Evolutionary conservation across 2,329 filamentous ascomycete species (phyloP).

Genomic region (Kalaharituber pfeilii): DNA sequence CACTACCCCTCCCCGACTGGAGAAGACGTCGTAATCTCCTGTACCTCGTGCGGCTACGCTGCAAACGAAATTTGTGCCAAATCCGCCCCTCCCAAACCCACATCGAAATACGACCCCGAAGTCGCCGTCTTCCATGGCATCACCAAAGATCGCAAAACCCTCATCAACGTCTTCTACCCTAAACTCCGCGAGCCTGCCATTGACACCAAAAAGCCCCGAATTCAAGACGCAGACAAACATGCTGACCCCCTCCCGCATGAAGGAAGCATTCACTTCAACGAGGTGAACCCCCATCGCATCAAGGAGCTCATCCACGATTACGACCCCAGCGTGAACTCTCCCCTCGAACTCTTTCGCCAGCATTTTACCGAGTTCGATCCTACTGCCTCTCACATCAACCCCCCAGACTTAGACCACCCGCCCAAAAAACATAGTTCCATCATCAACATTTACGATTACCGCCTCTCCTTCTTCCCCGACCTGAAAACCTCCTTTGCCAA

Average conservation of each 20-base stretch:
- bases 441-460: conserved; percentile 23
- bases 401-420: background rate
- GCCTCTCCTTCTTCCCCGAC: conserved; percentile 8
- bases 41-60: conserved; percentile 53
- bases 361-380: conserved; percentile 24
- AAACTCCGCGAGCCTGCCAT: conserved; percentile 13
- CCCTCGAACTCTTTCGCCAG: conserved; percentile 36
- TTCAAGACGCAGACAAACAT: background rate
- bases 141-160: conserved; percentile 46
- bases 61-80: conserved; percentile 71
- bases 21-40: conserved; percentile 71
- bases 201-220: background rate
- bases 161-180: conserved; percentile 55
- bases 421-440: conserved; percentile 14
- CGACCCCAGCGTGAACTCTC: conserved; percentile 51
- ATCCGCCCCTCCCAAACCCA: background rate
- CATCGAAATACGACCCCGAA: background rate
- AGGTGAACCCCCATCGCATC: conserved; percentile 13
- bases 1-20: conserved; percentile 65
- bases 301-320: conserved; percentile 49
- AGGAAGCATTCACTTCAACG: conserved; percentile 1
- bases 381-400: conserved; percentile 8
- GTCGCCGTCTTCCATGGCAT: conserved; percentile 43
- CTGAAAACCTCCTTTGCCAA: conserved; percentile 17
- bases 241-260: background rate